A percentile compares a stretch with the other conserved stretches of the same genome.
Evolutionary conservation across 2,329 filamentous ascomycete genomes (phyloP).

Genomic region (Fusarium dlaminii): DNA sequence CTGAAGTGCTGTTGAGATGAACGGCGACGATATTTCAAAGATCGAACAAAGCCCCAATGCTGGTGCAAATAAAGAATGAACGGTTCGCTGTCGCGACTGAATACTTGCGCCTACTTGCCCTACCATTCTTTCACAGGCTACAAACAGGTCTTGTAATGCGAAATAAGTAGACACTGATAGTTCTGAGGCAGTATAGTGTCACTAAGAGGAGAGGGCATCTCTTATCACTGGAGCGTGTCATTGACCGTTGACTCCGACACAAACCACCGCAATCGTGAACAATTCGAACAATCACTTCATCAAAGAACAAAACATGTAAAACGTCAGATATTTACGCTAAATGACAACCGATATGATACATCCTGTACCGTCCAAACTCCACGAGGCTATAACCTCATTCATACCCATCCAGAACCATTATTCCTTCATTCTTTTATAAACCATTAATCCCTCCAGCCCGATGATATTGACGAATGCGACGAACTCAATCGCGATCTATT

Average conservation of each 20-base stretch:
- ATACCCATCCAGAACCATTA: constrained; percentile 17
- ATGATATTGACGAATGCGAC: neutral
- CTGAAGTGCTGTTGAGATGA: neutral
- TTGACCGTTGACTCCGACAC: neutral
- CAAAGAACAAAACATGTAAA: neutral
- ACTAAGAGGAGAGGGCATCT: too few relatives aligned
- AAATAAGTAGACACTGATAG: neutral
- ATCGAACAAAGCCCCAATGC: neutral
- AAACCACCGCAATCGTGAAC: neutral
- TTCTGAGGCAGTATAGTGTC: neutral
- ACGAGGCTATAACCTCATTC: constrained; percentile 7
- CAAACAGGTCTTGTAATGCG: too few relatives aligned
- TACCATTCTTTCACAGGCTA: neutral
- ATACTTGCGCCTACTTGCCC: neutral
- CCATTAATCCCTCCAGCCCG: neutral
- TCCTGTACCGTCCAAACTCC: constrained; percentile 21
- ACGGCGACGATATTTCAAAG: neutral
- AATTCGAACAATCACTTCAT: neutral
- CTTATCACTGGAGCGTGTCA: neutral
- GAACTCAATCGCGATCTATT: neutral
- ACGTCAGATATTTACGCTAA: constrained; percentile 18
- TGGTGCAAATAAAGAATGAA: neutral
- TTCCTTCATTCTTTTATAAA: neutral
- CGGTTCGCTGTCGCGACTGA: neutral
- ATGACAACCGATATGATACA: neutral